Base-by-base conservation (phyloP, 306 rosid species). In the Prunus davidiana region DNA sequence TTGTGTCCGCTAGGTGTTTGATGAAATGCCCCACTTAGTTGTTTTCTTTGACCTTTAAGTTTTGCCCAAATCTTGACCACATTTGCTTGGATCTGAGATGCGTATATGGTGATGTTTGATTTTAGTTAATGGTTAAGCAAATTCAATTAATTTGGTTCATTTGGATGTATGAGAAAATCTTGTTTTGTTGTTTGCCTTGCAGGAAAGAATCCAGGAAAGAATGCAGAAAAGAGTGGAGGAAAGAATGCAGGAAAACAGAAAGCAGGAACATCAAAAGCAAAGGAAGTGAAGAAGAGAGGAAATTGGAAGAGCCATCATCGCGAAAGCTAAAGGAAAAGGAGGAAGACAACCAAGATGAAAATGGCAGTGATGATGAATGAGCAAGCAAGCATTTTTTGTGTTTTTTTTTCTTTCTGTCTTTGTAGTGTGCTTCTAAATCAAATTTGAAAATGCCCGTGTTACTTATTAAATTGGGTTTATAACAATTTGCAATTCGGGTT, bases 241-340 rank as follows among this genome's bases (percentile, higher is more conserved):
- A 90, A 84, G 88, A 90, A 85, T 66, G 96, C 92, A 0, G 96
- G 82, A 67, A 95, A 90, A 6, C 43, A 38, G 84, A 95, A 79
- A 81, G 88, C 87, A 0, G 82, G 67, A 30, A 87, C 82, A 27
- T 80, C 91, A 32, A 55, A 72, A 9, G 6, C 70, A 0, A 74
- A 61, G 14, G 30, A 64, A 30, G 61, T 30, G 30, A 14, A 30
- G 64, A 66, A 45, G 64, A 77, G 49, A 55, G 22, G 70, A 47
- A 75, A 67, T 10, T 46, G 68, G 54, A 54, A 9, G 58, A 46
- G 64, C 34, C 55, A 30, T 13, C 69, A 3, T 75, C 54, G 61
- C 30, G 25, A 27, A 50, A 12, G 20, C 30, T n/a, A n/a, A 12
- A 8, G 2, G 65, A 56, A 2, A 45, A 19, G n/a, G 34, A 12